Base-by-base conservation (phyloP, 768 basidiomycete species). In the Porphyrellus cyaneotinctus region DNA sequence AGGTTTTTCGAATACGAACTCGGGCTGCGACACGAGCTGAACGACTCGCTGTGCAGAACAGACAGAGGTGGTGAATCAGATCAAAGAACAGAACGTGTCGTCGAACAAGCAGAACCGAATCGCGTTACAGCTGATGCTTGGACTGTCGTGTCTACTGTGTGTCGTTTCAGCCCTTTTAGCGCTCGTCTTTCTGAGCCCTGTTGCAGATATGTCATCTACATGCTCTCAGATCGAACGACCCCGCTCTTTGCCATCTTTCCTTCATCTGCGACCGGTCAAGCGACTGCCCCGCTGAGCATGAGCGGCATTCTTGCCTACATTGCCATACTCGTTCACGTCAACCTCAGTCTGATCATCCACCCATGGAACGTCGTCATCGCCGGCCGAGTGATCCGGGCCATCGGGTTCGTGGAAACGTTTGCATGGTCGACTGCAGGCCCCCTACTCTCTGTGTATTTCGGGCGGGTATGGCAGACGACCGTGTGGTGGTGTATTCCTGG, bases 31-130 rank as follows among this genome's bases (percentile, higher is more conserved):
- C 20, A 2, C 15, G 24, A 39, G 24, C 55, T 67, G 0, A 54
- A 45, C 45, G 5, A 10, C 39, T 23, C 39, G 3, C n/a, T n/a
- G n/a, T n/a, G n/a, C 59, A 87, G 85, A 88, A 62, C 86, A 88
- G 63, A 79, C 84, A 42, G 77, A 78, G 41, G 36, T 84, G 13
- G 75, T 88, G 43, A 68, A 76, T n/a, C 58, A 50, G 6, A 66
- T 88, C 35, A 78, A 75, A 43, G 60, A 59, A n/a, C 68, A 74
- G 41, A 79, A 79, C 50, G 66, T 71, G 0, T 61, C 62, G 9
- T 75, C 75, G 1, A 79, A 77, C 63, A 58, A 63, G 51, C 72
- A 69, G 41, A 77, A 78, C 35, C 64, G 74, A 23, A 42, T 72
- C 10, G 65, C 71, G 20, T 47, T 82, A 24, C 75, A 75, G 48